Conservation (phyloP, 441 rosid genomes). For the Mallotus japonicus region DNA sequence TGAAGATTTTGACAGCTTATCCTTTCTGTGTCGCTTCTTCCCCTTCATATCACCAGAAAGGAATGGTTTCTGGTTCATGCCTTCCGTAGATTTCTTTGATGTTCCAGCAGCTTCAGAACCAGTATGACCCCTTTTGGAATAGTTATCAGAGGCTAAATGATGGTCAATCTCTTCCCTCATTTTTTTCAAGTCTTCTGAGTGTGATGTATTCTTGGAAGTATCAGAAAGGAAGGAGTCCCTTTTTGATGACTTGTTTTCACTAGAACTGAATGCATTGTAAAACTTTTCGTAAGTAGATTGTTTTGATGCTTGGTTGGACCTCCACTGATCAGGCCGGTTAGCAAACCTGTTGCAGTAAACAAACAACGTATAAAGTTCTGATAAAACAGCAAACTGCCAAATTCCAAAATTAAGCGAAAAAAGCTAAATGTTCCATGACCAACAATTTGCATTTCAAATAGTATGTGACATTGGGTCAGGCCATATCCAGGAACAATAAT, state of each 20-base stretch:
- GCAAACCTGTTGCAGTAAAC: slow-evolving; percentile 51
- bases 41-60: slow-evolving; percentile 42
- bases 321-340: slow-evolving; percentile 70
- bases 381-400: neutral
- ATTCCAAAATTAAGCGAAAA: slow-evolving; percentile 2
- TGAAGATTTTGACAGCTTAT: slow-evolving; percentile 24
- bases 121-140: slow-evolving; percentile 28
- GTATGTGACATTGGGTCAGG: no score
- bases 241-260: slow-evolving; percentile 37
- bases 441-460: neutral
- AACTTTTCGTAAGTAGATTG: slow-evolving; percentile 68
- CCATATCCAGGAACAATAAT: no score
- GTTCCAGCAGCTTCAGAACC: slow-evolving; percentile 24
- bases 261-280: slow-evolving; percentile 57
- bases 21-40: slow-evolving; percentile 42
- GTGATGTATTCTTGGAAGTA: slow-evolving; percentile 41
- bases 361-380: neutral
- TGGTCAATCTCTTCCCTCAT: slow-evolving; percentile 51
- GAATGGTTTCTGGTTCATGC: slow-evolving; percentile 39
- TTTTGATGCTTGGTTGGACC: slow-evolving; percentile 73
- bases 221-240: slow-evolving; percentile 42
- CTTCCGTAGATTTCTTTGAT: slow-evolving; percentile 34
- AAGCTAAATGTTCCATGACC: neutral
- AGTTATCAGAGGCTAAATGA: slow-evolving; percentile 35
- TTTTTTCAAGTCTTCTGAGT: slow-evolving; percentile 39